These are phyloP conservation scores for Colletotrichum spaethianum DNA, from an alignment of 2,329 filamentous ascomycete species.

Conservation along the genomic window DNA sequence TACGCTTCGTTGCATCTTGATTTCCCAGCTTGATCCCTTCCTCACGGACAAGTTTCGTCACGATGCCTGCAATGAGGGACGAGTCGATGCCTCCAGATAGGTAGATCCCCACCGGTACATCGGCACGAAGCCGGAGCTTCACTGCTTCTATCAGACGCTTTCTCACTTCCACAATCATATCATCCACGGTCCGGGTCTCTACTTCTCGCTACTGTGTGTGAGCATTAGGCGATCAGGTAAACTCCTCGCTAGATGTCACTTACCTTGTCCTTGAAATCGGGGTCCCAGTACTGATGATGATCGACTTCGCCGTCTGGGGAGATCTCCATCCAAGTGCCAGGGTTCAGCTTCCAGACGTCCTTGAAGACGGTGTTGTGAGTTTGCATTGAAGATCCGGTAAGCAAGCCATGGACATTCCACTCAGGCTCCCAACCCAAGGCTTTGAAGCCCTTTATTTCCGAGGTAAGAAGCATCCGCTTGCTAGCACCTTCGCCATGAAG, in stretches of 20 bases:
- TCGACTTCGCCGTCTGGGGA: constrained; percentile 53
- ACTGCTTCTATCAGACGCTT: constrained; percentile 65
- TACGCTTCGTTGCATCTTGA: constrained; percentile 47
- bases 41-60: constrained; percentile 64
- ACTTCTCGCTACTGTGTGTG: constrained; percentile 44
- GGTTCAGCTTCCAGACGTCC: constrained; percentile 59
- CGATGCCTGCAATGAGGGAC: constrained; percentile 69
- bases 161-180: constrained; percentile 65
- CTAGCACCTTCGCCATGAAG: constrained; percentile 45
- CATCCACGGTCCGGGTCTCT: constrained; percentile 61
- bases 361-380: constrained; percentile 65
- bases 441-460: constrained; percentile 69
- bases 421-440: constrained; percentile 65
- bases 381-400: constrained; percentile 58
- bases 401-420: constrained; percentile 65
- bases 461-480: constrained; percentile 60
- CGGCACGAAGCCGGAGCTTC: constrained; percentile 66
- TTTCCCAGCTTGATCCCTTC: constrained; percentile 63
- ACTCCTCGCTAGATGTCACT: background rate
- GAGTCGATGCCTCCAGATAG: constrained; percentile 72
- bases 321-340: constrained; percentile 60
- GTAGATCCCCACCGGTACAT: constrained; percentile 71
- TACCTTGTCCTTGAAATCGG: constrained; percentile 67
- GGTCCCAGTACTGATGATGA: constrained; percentile 66
- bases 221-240: background rate